Conservation (phyloP, 2,329 filamentous ascomycete genomes). For the Verticillium zaregamsianum region DNA sequence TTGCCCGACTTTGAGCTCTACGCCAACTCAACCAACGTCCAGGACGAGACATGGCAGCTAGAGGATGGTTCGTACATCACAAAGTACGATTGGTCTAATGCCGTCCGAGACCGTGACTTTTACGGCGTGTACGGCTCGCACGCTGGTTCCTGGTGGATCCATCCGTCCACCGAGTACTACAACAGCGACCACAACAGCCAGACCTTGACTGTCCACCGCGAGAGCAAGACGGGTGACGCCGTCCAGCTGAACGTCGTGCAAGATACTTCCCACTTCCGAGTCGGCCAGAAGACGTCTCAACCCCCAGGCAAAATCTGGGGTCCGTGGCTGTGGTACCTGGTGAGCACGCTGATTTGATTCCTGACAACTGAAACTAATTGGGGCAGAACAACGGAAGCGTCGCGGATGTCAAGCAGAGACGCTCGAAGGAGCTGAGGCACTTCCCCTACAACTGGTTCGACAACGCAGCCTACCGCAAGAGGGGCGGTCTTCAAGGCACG, state of each 20-base stretch:
- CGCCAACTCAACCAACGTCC: slow-evolving; percentile 10
- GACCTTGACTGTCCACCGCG: slow-evolving; percentile 11
- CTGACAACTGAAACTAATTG: slow-evolving; percentile 12
- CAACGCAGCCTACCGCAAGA: slow-evolving; percentile 34
- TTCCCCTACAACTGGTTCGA: slow-evolving; percentile 44
- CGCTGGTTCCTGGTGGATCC: slow-evolving; percentile 11
- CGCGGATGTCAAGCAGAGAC: slow-evolving; percentile 29
- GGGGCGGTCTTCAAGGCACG: slow-evolving; percentile 34
- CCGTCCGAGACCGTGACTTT: slow-evolving; percentile 11
- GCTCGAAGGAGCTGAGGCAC: slow-evolving; percentile 26
- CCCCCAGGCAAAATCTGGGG: slow-evolving; percentile 10
- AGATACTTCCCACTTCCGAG: slow-evolving; percentile 11
- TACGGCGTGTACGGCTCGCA: slow-evolving; percentile 9
- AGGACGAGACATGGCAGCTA: slow-evolving; percentile 12
- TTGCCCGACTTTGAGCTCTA: slow-evolving; percentile 11
- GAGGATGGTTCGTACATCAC: slow-evolving; percentile 10
- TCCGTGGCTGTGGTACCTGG: slow-evolving; percentile 12
- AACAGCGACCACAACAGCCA: slow-evolving; percentile 10
- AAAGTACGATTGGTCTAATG: slow-evolving; percentile 12
- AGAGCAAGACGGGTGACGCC: slow-evolving; percentile 11
- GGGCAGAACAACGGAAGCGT: slow-evolving; percentile 36
- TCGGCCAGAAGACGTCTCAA: slow-evolving; percentile 6
- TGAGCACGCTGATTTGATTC: background rate
- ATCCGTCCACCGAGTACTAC: slow-evolving; percentile 9
- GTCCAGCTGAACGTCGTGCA: slow-evolving; percentile 11